Percentiles rank a stretch among this genome's conserved stretches.
phyloP scores from a whole-genome alignment of 2,329 filamentous ascomycete genomes.

The Epichloe amarillans region DNA sequence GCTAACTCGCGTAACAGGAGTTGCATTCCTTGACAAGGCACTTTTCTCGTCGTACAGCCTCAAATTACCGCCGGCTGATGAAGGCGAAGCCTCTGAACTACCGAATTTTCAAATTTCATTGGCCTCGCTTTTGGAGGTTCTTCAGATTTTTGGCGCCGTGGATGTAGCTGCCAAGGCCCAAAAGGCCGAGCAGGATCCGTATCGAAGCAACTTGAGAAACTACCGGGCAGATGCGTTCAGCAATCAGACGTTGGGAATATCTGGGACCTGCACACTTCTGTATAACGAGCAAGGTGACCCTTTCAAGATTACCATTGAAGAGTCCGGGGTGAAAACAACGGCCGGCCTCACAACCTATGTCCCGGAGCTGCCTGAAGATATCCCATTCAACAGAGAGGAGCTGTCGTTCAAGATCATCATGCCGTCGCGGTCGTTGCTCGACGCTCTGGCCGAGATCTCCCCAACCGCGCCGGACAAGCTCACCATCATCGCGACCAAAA shows the following conservation, averaged over 20 bases:
- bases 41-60: conserved; percentile 81
- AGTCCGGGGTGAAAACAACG: conserved; percentile 74
- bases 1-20: conserved; percentile 14
- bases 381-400: conserved; percentile 72
- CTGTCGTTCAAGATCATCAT: conserved; percentile 91
- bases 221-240: conserved; percentile 65
- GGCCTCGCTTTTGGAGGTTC: conserved; percentile 74
- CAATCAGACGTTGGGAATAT: conserved; percentile 68
- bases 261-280: conserved; percentile 72
- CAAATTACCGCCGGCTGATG: conserved; percentile 30
- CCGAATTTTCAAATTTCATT: conserved; percentile 81
- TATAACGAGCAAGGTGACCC: conserved; percentile 65
- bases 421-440: conserved; percentile 59
- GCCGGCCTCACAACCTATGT: conserved; percentile 86
- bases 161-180: conserved; percentile 47
- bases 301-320: conserved; percentile 74
- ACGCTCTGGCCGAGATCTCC: conserved; percentile 56
- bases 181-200: conserved; percentile 45
- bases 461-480: conserved; percentile 61
- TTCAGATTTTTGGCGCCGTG: conserved; percentile 89
- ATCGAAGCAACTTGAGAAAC: conserved; percentile 47
- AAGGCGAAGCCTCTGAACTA: conserved; percentile 29
- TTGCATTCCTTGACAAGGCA: conserved; percentile 71
- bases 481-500: conserved; percentile 50
- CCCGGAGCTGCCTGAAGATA: conserved; percentile 60